Evolutionary conservation across 2,329 filamentous ascomycete species (phyloP).

Genomic region (Aspergillus brunneoviolaceus): DNA sequence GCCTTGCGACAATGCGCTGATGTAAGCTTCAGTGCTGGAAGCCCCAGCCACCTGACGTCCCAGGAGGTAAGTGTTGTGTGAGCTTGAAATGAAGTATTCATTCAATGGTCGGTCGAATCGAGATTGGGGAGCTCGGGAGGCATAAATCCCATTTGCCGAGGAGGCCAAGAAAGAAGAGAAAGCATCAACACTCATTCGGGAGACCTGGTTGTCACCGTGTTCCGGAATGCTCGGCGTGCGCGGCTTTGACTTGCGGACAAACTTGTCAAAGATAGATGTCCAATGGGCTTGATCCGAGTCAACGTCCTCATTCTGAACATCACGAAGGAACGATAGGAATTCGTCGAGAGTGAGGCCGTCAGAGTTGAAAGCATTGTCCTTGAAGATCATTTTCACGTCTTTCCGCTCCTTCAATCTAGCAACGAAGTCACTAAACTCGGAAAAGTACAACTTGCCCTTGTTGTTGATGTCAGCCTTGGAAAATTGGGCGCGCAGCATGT

Average conservation of each 20-base stretch:
- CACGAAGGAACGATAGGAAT: slow-evolving; percentile 73
- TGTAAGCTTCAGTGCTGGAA: slow-evolving; percentile 94
- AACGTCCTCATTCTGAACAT: slow-evolving; percentile 74
- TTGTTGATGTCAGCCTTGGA: slow-evolving; percentile 65
- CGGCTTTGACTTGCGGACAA: slow-evolving; percentile 60
- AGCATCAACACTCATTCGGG: slow-evolving; percentile 72
- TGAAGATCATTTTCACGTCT: slow-evolving; percentile 75
- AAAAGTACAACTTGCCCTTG: slow-evolving; percentile 69
- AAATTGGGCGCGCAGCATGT: slow-evolving; percentile 73
- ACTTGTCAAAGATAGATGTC: slow-evolving; percentile 70
- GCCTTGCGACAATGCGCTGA: slow-evolving; percentile 79
- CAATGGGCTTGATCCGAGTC: slow-evolving; percentile 65
- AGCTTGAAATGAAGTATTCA: slow-evolving; percentile 97
- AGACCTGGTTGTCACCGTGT: slow-evolving; percentile 44
- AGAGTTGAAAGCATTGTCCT: slow-evolving; percentile 57
- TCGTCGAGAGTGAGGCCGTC: slow-evolving; percentile 68
- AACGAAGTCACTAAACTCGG: slow-evolving; percentile 82
- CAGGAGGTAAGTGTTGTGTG: slow-evolving; percentile 95
- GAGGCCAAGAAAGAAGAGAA: slow-evolving; percentile 78
- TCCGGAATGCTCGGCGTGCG: slow-evolving; percentile 48
- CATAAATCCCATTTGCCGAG: slow-evolving; percentile 67
- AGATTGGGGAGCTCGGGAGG: slow-evolving; percentile 60
- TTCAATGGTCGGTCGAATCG: slow-evolving; percentile 80
- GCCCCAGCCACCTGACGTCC: slow-evolving; percentile 86
- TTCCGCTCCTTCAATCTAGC: slow-evolving; percentile 77